These are phyloP conservation scores for Aspergillus puulaauensis DNA, from an alignment of 2,329 filamentous ascomycete genomes.

Conservation along the genomic window DNA sequence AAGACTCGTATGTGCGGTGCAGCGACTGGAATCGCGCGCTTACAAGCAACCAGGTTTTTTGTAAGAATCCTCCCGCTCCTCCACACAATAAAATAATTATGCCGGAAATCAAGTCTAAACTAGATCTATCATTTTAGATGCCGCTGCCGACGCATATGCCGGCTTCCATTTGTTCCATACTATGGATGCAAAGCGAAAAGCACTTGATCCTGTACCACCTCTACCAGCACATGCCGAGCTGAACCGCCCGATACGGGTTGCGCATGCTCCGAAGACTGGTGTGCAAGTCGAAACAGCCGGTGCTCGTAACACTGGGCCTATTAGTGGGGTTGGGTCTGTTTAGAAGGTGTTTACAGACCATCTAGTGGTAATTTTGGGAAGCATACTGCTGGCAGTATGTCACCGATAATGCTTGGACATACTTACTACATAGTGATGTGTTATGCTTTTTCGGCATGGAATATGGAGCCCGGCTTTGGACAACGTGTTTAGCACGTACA, in stretches of 20 bases:
- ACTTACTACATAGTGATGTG: not conserved
- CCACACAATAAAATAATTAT: not conserved
- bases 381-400: not conserved
- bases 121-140: conserved; percentile 54
- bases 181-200: conserved; percentile 66
- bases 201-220: conserved; percentile 68
- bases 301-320: conserved; percentile 9
- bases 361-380: not conserved
- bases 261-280: not conserved
- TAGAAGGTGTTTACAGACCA: not conserved
- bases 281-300: not conserved
- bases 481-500: not conserved
- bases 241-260: conserved; percentile 56
- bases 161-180: conserved; percentile 70
- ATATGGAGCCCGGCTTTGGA: not conserved
- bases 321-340: not conserved
- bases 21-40: conserved; percentile 73
- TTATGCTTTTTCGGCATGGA: not conserved
- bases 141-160: conserved; percentile 82
- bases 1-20: conserved; percentile 66
- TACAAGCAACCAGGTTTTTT: conserved; percentile 64
- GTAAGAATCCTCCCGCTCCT: conserved; percentile 50
- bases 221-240: conserved; percentile 68
- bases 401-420: not conserved
- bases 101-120: not conserved